Conservation (phyloP, 192 early-diverging fungal species). For the Coemansia sp. region DNA sequence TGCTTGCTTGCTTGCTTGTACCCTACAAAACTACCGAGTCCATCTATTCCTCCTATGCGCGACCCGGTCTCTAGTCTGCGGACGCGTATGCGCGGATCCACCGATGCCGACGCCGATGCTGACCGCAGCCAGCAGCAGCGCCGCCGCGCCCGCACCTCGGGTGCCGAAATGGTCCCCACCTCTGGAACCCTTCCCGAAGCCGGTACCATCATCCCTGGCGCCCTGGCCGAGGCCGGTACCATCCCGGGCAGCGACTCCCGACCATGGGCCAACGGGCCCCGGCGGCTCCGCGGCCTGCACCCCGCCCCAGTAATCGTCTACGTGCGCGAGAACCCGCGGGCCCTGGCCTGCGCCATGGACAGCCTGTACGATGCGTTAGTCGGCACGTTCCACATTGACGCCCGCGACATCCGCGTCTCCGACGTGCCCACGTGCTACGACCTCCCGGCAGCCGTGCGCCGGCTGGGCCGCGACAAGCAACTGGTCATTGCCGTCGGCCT, state of each 20-base stretch:
- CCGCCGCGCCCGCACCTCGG: slow-evolving; percentile 29
- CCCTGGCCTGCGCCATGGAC: slow-evolving; percentile 30
- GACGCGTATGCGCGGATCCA: slow-evolving; percentile 20
- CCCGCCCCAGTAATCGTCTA: slow-evolving; percentile 33
- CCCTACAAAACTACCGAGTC: too few relatives aligned
- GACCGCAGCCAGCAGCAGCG: neutral
- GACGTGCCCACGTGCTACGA: slow-evolving; percentile 40
- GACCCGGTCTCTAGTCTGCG: slow-evolving; percentile 30
- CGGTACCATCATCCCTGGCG: too few relatives aligned
- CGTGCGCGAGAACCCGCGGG: slow-evolving; percentile 27
- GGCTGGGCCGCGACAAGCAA: slow-evolving; percentile 31
- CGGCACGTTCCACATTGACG: slow-evolving; percentile 17
- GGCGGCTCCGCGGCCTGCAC: slow-evolving; percentile 45
- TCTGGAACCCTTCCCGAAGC: too few relatives aligned
- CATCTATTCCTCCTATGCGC: neutral
- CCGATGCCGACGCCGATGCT: neutral
- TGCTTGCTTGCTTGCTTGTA: too few relatives aligned
- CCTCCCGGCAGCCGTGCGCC: slow-evolving; percentile 34
- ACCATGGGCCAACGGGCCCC: slow-evolving; percentile 36
- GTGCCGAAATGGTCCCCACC: too few relatives aligned
- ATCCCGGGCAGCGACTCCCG: too few relatives aligned
- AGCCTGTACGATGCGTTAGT: slow-evolving; percentile 31
- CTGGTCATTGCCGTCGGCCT: slow-evolving; percentile 30
- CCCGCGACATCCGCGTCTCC: slow-evolving; percentile 32
- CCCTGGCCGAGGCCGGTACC: too few relatives aligned